phyloP scores from a whole-genome alignment of 176 grass and related monocot species.

The Avena sativa region DNA sequence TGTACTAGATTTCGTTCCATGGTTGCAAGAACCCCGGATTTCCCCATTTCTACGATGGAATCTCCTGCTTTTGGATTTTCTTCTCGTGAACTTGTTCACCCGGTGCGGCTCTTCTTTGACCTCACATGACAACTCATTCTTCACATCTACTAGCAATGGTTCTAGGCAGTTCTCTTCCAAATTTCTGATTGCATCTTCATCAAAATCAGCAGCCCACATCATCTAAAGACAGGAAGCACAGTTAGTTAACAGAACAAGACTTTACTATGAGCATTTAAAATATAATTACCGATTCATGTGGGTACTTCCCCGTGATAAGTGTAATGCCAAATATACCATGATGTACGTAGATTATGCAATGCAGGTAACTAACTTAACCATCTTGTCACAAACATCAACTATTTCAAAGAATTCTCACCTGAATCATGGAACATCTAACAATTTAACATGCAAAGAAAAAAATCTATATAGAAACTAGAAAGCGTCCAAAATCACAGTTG shows the following conservation, averaged over 20 bases:
- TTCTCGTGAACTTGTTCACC: slow-evolving; percentile 52
- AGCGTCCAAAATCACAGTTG: slow-evolving; percentile 12
- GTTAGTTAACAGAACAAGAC: slow-evolving; percentile 28
- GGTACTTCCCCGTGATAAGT: neutral
- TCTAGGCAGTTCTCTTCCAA: slow-evolving; percentile 84
- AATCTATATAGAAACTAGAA: neutral
- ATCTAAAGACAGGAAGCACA: slow-evolving; percentile 63
- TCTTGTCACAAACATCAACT: slow-evolving; percentile 11
- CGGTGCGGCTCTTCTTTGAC: slow-evolving; percentile 52
- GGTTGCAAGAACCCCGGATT: slow-evolving; percentile 46
- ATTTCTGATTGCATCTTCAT: slow-evolving; percentile 66
- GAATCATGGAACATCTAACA: neutral
- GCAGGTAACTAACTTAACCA: slow-evolving; percentile 24
- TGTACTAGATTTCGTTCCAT: slow-evolving; percentile 59
- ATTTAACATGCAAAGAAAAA: neutral
- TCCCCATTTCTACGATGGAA: slow-evolving; percentile 64
- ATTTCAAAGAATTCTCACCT: slow-evolving; percentile 10
- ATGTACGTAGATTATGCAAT: neutral
- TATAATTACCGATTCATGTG: neutral
- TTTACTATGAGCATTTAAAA: slow-evolving; percentile 15
- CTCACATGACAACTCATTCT: slow-evolving; percentile 56
- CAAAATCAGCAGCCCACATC: slow-evolving; percentile 99
- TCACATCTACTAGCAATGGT: slow-evolving; percentile 59
- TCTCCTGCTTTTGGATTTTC: slow-evolving; percentile 65
- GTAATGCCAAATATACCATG: neutral